Percentiles rank a stretch among this genome's conserved stretches.
phyloP scores from a whole-genome alignment of 208 protist genomes.

The Acanthamoeba healyi region DNA sequence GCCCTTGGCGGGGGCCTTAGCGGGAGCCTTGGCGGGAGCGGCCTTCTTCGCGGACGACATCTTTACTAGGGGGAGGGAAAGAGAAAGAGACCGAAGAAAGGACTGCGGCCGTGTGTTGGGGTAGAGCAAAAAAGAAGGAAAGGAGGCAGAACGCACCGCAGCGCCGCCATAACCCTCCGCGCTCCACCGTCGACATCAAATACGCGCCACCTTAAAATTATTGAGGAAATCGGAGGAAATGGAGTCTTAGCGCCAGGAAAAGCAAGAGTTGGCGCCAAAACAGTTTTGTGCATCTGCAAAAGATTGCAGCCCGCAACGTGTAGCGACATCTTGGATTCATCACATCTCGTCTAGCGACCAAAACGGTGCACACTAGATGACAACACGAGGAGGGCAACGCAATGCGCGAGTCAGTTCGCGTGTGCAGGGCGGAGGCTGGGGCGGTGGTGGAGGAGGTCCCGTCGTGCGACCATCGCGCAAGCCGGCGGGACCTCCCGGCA shows the following conservation, averaged over 20 bases:
- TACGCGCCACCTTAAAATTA: neutral
- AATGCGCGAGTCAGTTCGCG: slow-evolving; percentile 16
- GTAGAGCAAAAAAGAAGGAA: slow-evolving; percentile 18
- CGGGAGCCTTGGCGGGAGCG: neutral
- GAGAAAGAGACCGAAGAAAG: slow-evolving; percentile 31
- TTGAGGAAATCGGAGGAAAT: neutral
- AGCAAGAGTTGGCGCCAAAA: neutral
- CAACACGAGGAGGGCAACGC: neutral
- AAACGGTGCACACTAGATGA: neutral
- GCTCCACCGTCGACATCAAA: neutral
- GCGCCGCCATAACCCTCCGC: neutral
- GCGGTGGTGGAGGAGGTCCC: neutral
- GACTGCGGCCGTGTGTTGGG: slow-evolving; percentile 1
- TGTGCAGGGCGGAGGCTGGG: neutral
- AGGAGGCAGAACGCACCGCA: neutral
- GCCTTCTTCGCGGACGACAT: neutral
- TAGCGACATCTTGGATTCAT: no score
- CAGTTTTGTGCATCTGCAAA: no score
- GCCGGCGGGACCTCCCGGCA: neutral
- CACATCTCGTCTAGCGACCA: no score
- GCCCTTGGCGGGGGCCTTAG: neutral
- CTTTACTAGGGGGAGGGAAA: neutral
- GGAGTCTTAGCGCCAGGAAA: neutral
- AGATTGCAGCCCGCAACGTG: no score
- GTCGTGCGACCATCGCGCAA: neutral